These are phyloP conservation scores for Nannizziopsis arthrosporioides DNA, from an alignment of 2,329 filamentous ascomycete genomes.

Conservation along the genomic window DNA sequence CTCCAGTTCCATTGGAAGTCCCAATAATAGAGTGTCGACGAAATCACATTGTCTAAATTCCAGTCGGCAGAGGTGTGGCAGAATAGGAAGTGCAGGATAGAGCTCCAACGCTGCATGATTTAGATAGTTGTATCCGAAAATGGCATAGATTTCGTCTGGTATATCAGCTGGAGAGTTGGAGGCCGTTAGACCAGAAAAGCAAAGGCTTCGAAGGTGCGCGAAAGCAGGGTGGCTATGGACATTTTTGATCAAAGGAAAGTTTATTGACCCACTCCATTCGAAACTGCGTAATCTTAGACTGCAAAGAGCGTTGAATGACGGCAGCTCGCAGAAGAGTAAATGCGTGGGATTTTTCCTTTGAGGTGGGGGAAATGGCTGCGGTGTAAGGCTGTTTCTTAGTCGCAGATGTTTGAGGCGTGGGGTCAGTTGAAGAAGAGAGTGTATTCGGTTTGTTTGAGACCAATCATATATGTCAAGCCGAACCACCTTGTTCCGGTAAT, in stretches of 20 bases:
- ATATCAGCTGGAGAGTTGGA: not conserved
- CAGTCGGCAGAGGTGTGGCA: constrained; percentile 56
- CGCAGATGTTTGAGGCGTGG: constrained; percentile 59
- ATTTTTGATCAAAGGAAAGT: constrained; percentile 36
- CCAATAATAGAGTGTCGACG: constrained; percentile 53
- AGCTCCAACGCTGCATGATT: constrained; percentile 7
- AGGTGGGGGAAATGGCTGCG: too few relatives aligned
- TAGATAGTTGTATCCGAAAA: constrained; percentile 15
- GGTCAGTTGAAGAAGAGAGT: constrained; percentile 51
- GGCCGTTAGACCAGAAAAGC: constrained; percentile 26
- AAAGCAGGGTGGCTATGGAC: constrained; percentile 51
- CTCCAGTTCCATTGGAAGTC: constrained; percentile 54
- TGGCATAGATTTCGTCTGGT: not conserved
- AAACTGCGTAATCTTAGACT: constrained; percentile 39
- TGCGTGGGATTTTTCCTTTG: not conserved
- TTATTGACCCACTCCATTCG: constrained; percentile 46
- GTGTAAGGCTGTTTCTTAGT: constrained; percentile 29
- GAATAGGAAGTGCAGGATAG: constrained; percentile 41
- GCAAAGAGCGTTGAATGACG: constrained; percentile 48
- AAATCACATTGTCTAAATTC: constrained; percentile 64
- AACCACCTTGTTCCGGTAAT: constrained; percentile 61
- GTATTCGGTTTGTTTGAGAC: constrained; percentile 41
- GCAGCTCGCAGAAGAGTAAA: constrained; percentile 34
- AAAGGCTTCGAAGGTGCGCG: constrained; percentile 24
- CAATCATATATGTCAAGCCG: constrained; percentile 55